A percentile compares a stretch with the other conserved stretches of the same genome.
Conservation (phyloP, 2,329 filamentous ascomycete genomes). For the Trichoderma sp. region DNA sequence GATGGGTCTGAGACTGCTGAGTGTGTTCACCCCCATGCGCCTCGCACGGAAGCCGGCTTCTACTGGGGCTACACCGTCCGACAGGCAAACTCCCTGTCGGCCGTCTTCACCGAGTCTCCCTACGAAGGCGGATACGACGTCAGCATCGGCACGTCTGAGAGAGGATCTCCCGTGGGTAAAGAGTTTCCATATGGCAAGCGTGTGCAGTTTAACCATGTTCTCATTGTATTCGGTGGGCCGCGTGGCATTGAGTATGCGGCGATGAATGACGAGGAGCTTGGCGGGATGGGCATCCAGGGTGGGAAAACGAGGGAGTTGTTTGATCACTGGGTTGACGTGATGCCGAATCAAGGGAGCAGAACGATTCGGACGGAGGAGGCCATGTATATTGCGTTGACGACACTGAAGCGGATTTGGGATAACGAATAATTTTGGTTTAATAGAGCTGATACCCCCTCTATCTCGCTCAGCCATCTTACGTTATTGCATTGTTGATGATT, state of each 20-base stretch:
- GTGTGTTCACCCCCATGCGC: constrained; percentile 66
- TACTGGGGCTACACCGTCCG: constrained; percentile 84
- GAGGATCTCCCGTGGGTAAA: constrained; percentile 57
- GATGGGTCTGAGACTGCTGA: constrained; percentile 49
- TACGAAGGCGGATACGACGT: constrained; percentile 79
- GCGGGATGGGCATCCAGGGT: constrained; percentile 63
- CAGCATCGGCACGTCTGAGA: constrained; percentile 81
- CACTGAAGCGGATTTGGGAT: constrained; percentile 62
- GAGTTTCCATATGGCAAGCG: constrained; percentile 47
- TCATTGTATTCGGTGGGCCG: constrained; percentile 80
- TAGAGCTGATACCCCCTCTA: constrained; percentile 12
- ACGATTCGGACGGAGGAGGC: constrained; percentile 85
- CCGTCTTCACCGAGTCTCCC: constrained; percentile 74
- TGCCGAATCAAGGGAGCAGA: constrained; percentile 77
- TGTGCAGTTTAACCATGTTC: constrained; percentile 64
- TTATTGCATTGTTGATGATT: background rate
- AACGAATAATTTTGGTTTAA: constrained; percentile 7
- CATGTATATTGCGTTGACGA: constrained; percentile 72
- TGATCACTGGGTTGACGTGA: constrained; percentile 80
- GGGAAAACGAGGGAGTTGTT: constrained; percentile 70
- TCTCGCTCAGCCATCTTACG: background rate
- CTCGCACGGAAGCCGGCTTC: constrained; percentile 74
- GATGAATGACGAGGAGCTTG: constrained; percentile 57
- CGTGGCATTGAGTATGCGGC: constrained; percentile 77
- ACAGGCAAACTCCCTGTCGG: constrained; percentile 64